Percentiles rank a stretch among this genome's conserved stretches.
phyloP scores from a whole-genome alignment of 495 filamentous ascomycete species.

The Neurospora sp. region DNA sequence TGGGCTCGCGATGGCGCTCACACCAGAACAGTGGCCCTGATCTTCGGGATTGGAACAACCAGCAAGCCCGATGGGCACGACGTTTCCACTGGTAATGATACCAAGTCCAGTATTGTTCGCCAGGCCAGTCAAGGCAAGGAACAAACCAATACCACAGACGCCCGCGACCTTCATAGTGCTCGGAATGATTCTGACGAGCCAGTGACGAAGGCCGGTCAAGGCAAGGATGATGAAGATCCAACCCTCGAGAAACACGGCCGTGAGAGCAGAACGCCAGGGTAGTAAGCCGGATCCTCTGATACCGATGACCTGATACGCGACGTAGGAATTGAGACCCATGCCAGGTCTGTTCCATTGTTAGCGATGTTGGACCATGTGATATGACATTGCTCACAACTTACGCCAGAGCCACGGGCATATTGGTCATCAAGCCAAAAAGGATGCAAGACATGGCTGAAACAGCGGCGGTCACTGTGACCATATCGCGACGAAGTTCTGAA shows the following conservation, averaged over 20 bases:
- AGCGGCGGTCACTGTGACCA: slow-evolving; percentile 70
- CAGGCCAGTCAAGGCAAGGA: slow-evolving; percentile 68
- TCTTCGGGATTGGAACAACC: slow-evolving; percentile 45
- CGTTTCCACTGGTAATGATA: slow-evolving; percentile 47
- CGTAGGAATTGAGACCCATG: slow-evolving; percentile 76
- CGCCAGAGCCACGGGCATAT: slow-evolving; percentile 43
- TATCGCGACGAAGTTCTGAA: slow-evolving; percentile 57
- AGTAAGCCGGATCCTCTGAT: slow-evolving; percentile 57
- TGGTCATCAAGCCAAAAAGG: slow-evolving; percentile 43
- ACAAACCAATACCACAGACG: slow-evolving; percentile 70
- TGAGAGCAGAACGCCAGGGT: slow-evolving; percentile 59
- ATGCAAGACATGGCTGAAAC: slow-evolving; percentile 48
- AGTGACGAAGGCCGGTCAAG: slow-evolving; percentile 69
- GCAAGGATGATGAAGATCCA: slow-evolving; percentile 55
- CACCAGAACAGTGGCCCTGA: slow-evolving; percentile 25
- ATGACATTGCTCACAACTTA: slow-evolving; percentile 39
- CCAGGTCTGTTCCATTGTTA: slow-evolving; percentile 46
- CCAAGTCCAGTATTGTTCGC: slow-evolving; percentile 71
- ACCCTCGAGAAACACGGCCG: slow-evolving; percentile 77
- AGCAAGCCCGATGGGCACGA: slow-evolving; percentile 58
- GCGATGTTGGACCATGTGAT: not conserved
- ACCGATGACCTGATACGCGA: slow-evolving; percentile 78
- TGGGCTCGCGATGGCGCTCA: slow-evolving; percentile 56
- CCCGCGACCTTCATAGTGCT: slow-evolving; percentile 72
- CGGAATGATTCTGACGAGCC: slow-evolving; percentile 72